Percentiles rank a stretch among this genome's conserved stretches.
Conservation (phyloP, 345 rosid species). For the Boechera stricta region DNA sequence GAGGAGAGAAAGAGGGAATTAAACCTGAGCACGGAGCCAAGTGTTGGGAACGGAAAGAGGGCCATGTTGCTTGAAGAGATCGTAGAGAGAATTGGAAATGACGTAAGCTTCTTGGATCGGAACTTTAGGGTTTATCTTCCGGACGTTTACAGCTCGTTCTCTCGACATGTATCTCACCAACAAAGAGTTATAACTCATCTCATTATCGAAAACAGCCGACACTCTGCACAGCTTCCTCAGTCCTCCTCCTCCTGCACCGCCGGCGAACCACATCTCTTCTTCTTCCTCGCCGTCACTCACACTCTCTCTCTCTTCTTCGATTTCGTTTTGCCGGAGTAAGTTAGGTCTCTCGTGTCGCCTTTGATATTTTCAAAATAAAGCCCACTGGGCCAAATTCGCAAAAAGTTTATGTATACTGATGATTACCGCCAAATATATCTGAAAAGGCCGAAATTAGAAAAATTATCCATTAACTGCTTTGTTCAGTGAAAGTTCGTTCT, state of each 20-base stretch:
- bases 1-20: constrained; percentile 4
- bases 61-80: constrained; percentile 64
- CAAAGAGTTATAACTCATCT: constrained; percentile 23
- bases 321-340: constrained; percentile 20
- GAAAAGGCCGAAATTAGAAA: neutral
- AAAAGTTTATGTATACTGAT: neutral
- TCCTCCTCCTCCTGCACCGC: constrained; percentile 43
- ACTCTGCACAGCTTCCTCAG: constrained; percentile 35
- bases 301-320: neutral
- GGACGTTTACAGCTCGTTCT: constrained; percentile 72
- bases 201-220: neutral
- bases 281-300: constrained; percentile 35
- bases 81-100: constrained; percentile 72
- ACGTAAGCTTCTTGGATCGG: constrained; percentile 82
- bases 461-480: neutral
- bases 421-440: neutral
- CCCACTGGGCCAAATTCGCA: neutral
- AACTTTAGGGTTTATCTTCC: constrained; percentile 93
- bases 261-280: constrained; percentile 47
- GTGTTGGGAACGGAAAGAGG: constrained; percentile 82
- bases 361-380: constrained; percentile 3
- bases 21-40: constrained; percentile 82
- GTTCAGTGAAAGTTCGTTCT: neutral
- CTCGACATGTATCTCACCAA: constrained; percentile 72
- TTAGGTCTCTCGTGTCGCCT: constrained; percentile 34